Conservation (phyloP, 176 grass and related monocot genomes). For the Urochloa ruziziensis region DNA sequence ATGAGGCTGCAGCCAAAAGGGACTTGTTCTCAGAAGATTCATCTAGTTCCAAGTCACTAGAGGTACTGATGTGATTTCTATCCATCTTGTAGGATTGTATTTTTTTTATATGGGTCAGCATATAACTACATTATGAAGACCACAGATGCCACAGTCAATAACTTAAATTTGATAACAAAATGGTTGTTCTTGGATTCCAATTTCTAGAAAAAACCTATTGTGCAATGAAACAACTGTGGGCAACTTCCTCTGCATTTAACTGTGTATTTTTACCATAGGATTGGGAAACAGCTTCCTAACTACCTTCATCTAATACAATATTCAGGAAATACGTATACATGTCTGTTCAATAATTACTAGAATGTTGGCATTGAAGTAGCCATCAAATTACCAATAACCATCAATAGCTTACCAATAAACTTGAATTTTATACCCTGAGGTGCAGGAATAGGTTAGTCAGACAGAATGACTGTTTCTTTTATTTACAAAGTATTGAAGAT, state of each 20-base stretch:
- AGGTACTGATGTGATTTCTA: constrained; percentile 41
- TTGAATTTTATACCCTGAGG: background rate
- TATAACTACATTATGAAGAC: background rate
- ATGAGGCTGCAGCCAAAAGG: constrained; percentile 27
- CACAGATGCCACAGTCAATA: background rate
- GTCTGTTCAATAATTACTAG: background rate
- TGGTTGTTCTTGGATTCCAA: background rate
- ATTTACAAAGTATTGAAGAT: constrained; percentile 6
- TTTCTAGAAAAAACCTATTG: background rate
- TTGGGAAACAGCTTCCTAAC: background rate
- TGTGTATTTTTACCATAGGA: background rate
- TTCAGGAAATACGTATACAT: background rate
- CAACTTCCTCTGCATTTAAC: background rate
- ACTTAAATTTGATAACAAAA: background rate
- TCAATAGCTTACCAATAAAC: background rate
- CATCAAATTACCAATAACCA: background rate
- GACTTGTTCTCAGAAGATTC: constrained; percentile 42
- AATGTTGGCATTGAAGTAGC: background rate
- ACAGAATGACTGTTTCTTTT: background rate
- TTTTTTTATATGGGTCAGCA: background rate
- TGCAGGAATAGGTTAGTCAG: background rate
- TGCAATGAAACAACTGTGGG: constrained; percentile 1
- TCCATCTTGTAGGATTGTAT: background rate
- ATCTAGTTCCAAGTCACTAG: background rate
- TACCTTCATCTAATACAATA: constrained; percentile 6